Percentiles rank a stretch among this genome's conserved stretches.
These are phyloP conservation scores for Syzygium syzygioides DNA, from an alignment of 441 rosid species.

Conservation along the genomic window DNA sequence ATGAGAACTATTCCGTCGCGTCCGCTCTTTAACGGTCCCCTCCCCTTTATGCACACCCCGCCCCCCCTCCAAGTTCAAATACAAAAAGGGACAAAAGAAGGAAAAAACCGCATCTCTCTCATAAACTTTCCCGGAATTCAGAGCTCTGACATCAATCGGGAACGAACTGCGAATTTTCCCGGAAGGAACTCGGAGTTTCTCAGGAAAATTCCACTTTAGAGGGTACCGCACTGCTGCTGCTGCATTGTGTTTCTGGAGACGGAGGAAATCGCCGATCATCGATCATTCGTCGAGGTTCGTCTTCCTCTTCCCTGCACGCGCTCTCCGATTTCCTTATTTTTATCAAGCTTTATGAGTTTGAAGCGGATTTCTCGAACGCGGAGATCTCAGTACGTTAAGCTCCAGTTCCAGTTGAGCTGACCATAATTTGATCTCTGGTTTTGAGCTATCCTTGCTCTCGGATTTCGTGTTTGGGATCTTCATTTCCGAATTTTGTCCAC, in stretches of 20 bases:
- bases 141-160: not conserved
- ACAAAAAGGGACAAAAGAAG: not conserved
- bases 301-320: no score
- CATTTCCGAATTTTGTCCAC: no score
- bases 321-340: no score
- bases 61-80: not conserved
- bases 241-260: not conserved
- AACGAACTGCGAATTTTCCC: not conserved
- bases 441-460: not conserved
- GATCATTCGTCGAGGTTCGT: not conserved
- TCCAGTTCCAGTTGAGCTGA: not conserved
- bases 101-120: not conserved
- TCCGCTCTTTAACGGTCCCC: not conserved
- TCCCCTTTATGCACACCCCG: no score
- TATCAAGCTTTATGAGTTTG: no score
- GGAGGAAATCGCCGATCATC: not conserved
- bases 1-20: no score
- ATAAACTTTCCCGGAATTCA: not conserved
- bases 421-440: not conserved
- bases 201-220: not conserved
- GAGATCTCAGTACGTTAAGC: no score
- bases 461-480: not conserved
- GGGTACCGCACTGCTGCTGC: not conserved
- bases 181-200: not conserved
- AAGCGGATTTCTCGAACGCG: no score